phyloP scores from a whole-genome alignment of 1,139 yeast species.

The Arxiozyma telluris region DNA sequence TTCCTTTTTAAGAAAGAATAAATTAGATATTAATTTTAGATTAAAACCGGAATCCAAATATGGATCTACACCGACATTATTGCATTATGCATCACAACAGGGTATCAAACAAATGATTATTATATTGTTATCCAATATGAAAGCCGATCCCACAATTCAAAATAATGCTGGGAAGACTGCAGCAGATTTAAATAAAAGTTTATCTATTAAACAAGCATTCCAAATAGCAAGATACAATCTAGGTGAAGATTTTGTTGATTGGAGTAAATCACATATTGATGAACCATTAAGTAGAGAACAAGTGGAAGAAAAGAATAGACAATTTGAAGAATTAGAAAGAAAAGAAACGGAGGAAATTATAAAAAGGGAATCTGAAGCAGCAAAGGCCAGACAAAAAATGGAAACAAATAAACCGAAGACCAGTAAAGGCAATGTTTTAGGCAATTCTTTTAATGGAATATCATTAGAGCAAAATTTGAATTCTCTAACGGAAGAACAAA shows the following conservation, averaged over 20 bases:
- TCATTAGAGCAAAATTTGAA: constrained; percentile 26
- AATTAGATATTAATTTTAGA: constrained; percentile 41
- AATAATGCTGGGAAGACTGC: constrained; percentile 58
- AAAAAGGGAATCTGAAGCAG: constrained; percentile 29
- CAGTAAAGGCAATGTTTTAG: constrained; percentile 25
- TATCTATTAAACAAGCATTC: constrained; percentile 45
- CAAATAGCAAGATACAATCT: constrained; percentile 57
- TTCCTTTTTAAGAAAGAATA: constrained; percentile 51
- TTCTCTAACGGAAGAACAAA: constrained; percentile 56
- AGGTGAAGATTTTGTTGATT: constrained; percentile 63
- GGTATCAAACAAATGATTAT: constrained; percentile 63
- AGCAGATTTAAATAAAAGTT: constrained; percentile 44
- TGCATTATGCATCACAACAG: constrained; percentile 70
- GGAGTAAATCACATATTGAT: constrained; percentile 64
- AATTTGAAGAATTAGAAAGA: constrained; percentile 37
- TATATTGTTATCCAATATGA: constrained; percentile 51
- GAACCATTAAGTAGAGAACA: constrained; percentile 56
- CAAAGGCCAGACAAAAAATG: constrained; percentile 21
- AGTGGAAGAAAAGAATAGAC: constrained; percentile 37
- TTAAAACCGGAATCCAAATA: constrained; percentile 50
- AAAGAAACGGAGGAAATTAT: constrained; percentile 27
- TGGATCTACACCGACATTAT: constrained; percentile 55
- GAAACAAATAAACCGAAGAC: constrained; percentile 20
- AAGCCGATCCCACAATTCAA: constrained; percentile 57
- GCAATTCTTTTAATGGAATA: constrained; percentile 11